These are phyloP conservation scores for Echria macrotheca DNA, from an alignment of 495 filamentous ascomycete species.

Conservation along the genomic window DNA sequence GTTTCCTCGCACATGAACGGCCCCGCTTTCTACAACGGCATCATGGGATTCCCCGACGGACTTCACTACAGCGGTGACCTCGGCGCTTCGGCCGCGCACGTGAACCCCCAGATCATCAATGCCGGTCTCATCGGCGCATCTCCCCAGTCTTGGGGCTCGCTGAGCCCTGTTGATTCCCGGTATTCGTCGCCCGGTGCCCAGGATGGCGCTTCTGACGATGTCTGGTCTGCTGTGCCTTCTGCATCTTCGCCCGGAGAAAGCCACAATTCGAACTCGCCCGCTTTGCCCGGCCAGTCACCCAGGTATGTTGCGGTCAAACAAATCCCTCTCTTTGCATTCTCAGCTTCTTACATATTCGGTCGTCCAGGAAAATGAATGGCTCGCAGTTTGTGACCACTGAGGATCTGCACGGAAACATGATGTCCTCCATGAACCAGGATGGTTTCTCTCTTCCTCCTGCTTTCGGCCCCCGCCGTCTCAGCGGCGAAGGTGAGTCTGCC, in stretches of 20 bases:
- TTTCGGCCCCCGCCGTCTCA: constrained; percentile 39
- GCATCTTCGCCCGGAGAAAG: constrained; percentile 39
- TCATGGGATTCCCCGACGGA: constrained; percentile 37
- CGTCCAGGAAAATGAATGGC: constrained; percentile 26
- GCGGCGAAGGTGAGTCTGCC: constrained; percentile 56
- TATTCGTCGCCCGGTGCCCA: constrained; percentile 43
- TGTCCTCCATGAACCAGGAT: constrained; percentile 35
- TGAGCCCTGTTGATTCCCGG: constrained; percentile 43
- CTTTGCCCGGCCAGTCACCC: constrained; percentile 41
- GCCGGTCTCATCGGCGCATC: constrained; percentile 36
- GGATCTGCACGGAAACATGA: constrained; percentile 36
- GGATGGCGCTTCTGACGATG: constrained; percentile 40
- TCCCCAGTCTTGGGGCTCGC: constrained; percentile 45
- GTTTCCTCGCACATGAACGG: constrained; percentile 32
- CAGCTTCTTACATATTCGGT: constrained; percentile 25
- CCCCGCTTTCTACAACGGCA: constrained; percentile 34
- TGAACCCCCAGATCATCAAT: constrained; percentile 45
- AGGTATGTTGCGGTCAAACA: constrained; percentile 37
- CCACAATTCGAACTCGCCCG: constrained; percentile 41
- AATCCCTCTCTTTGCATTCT: constrained; percentile 18
- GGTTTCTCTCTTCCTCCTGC: constrained; percentile 40
- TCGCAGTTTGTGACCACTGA: constrained; percentile 36
- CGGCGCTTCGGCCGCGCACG: constrained; percentile 34
- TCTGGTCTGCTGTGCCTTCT: constrained; percentile 39
- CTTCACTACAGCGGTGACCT: constrained; percentile 36